Evolutionary conservation across 306 rosid species (phyloP), one percentile per base, ranked within the genome.

Genomic region (Prinsepia uniflora): DNA sequence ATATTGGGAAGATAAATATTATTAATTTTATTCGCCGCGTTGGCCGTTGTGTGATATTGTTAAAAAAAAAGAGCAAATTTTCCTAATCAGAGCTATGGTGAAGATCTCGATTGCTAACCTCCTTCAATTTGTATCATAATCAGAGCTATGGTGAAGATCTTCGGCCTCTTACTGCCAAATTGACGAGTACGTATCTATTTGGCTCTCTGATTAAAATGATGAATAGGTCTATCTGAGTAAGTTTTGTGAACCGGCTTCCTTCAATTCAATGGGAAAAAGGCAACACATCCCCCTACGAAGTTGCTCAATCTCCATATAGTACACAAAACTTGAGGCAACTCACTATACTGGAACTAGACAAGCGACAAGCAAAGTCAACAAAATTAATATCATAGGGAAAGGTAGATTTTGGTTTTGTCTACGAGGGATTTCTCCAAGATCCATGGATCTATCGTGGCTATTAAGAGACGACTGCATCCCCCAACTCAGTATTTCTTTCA

Each of bases 371-470:
- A 78, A 79, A 67, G 86, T 88, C 79, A 81, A 79, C 72, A 77
- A 56, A 63, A 81, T 76, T 66, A 86, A 84, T 68, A 72, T 88
- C 69, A 61, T 84, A 63, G 89, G 91, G 46, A 84, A 86, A 84
- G 89, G 86, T 46, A 71, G 87, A 75, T 88, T 88, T 86, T 82
- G 91, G 95, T 79, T 70, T 84, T 63, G 85, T 30, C 36, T 30
- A 30, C 36, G 2, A 1, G 36, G 36, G 36, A 30, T 30, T 30
- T 2, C 36, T 30, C 79, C 89, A 75, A 72, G 91, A 88, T n/a
- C n/a, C n/a, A n/a, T 81, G 95, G 95, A 75, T 78, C 89, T 41
- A 78, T 88, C 75, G 95, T 88, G 14, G 86, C 89, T 42, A 77
- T 88, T 76, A 86, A 86, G 81, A 84, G 91, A 69, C 76, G 87